Base-by-base conservation (phyloP, 129 eudicot genomes). In the Oenanthe sinensis region DNA sequence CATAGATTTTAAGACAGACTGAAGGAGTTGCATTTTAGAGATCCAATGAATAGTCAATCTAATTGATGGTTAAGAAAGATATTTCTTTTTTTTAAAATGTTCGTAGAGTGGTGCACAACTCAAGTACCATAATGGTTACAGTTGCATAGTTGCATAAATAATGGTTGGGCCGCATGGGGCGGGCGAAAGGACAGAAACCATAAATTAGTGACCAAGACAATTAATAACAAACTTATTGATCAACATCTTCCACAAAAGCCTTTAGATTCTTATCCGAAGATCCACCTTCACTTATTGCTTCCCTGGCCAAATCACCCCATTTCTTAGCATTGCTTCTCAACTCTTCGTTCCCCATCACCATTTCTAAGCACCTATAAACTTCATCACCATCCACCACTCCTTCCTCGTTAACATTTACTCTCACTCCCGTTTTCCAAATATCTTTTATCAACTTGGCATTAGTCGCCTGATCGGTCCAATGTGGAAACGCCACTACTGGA, bases 401-500 rank as follows among this genome's bases (percentile, higher is more conserved):
- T 19, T 58, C 73, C 58, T 24, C 83, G 11, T n/a, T 79, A 26
- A 69, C 50, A 39, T 55, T 71, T 28, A 85, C 83, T 69, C 83
- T 67, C 81, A 81, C 83, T 26, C 85, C 88, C 11, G 83, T 81
- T 28, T 49, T 48, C 85, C 84, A 81, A 26, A 47, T 83, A 22
- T 82, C 85, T 78, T 78, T 81, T 6, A 85, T 36, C 48, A 85
- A 54, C 70, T 79, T 85, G 4, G 88, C 85, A 47, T 85, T 85
- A 3, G 84, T 85, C 8, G 80, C 20, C 72, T 85, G 85, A 43
- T 85, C 85, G 3, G 85, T 78, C 83, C 84, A 85, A 8, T 77
- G 80, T 22, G 88, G 88, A 74, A 74, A 75, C 16, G 83, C 88
- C 50, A 85, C 88, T 60, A 85, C 77, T 1, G 88, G 88, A 11